phyloP scores from a whole-genome alignment of 2,329 filamentous ascomycete species.

The Fonsecaea pedrosoi region DNA sequence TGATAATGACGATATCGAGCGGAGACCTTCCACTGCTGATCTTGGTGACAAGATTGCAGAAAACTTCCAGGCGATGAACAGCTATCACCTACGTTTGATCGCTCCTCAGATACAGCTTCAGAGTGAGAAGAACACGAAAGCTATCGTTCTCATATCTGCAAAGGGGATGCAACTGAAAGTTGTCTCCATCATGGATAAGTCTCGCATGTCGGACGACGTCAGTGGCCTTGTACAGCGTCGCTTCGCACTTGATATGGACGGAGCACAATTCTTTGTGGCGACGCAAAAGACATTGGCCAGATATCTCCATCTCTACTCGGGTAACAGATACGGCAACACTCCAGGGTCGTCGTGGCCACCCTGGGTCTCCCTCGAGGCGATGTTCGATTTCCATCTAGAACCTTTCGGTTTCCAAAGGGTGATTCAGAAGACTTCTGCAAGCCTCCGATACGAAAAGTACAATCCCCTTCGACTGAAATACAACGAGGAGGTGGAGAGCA shows the following conservation, averaged over 20 bases:
- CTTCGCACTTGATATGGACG: constrained; percentile 95
- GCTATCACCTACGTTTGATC: constrained; percentile 92
- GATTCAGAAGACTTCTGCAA: constrained; percentile 94
- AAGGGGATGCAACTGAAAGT: constrained; percentile 99
- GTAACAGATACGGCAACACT: constrained; percentile 87
- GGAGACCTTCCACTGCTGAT: constrained; percentile 50
- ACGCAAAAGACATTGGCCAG: constrained; percentile 90
- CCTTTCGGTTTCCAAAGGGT: constrained; percentile 98
- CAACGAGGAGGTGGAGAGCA: constrained; percentile 80
- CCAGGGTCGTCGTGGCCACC: constrained; percentile 90
- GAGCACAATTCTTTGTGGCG: constrained; percentile 96
- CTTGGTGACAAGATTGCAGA: constrained; percentile 78
- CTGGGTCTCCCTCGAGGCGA: constrained; percentile 97
- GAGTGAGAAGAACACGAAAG: constrained; percentile 96
- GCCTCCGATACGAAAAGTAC: constrained; percentile 95
- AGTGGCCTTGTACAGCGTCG: constrained; percentile 93
- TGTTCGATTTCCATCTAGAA: constrained; percentile 93
- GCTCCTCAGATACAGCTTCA: constrained; percentile 97
- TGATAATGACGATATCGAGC: constrained; percentile 48
- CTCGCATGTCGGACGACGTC: constrained; percentile 87
- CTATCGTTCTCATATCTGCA: constrained; percentile 93
- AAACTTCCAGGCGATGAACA: constrained; percentile 89
- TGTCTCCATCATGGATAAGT: constrained; percentile 96
- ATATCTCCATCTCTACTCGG: constrained; percentile 89
- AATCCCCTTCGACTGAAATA: constrained; percentile 97